These are phyloP conservation scores for Leptodontidium sp. DNA, from an alignment of 2,329 filamentous ascomycete species.

Conservation along the genomic window DNA sequence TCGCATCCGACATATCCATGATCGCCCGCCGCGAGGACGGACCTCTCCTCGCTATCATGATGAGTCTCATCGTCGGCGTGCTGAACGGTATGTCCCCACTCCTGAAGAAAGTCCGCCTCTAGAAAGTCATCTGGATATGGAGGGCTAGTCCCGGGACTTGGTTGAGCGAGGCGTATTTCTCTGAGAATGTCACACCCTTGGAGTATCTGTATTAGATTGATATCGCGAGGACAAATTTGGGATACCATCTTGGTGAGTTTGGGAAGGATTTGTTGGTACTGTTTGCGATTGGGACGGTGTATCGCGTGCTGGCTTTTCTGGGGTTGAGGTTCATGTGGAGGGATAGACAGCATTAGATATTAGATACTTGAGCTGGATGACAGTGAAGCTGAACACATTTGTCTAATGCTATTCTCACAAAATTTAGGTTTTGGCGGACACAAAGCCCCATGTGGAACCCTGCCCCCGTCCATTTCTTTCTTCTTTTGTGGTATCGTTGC, in stretches of 20 bases:
- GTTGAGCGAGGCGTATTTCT: constrained; percentile 65
- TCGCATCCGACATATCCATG: constrained; percentile 62
- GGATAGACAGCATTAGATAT: constrained; percentile 39
- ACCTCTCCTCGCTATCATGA: constrained; percentile 63
- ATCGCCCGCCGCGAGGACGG: constrained; percentile 63
- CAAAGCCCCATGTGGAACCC: too few relatives aligned
- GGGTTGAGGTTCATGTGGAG: constrained; percentile 47
- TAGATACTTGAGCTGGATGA: constrained; percentile 9
- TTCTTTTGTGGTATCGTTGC: too few relatives aligned
- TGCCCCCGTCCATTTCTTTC: too few relatives aligned
- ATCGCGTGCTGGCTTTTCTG: constrained; percentile 55
- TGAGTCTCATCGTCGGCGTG: constrained; percentile 61
- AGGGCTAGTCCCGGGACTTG: constrained; percentile 62
- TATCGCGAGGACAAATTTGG: constrained; percentile 52
- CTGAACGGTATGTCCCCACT: constrained; percentile 62
- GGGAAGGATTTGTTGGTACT: constrained; percentile 56
- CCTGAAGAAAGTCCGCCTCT: constrained; percentile 56
- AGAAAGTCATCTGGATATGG: constrained; percentile 66
- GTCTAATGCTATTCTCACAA: too few relatives aligned
- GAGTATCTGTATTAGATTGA: constrained; percentile 60
- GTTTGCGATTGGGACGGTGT: constrained; percentile 53
- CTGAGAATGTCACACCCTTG: constrained; percentile 58
- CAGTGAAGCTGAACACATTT: too few relatives aligned
- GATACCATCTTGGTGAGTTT: constrained; percentile 56
- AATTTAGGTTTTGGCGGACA: too few relatives aligned